Conservation (phyloP, 2,329 filamentous ascomycete genomes). For the Tolypocladium guangdongense region DNA sequence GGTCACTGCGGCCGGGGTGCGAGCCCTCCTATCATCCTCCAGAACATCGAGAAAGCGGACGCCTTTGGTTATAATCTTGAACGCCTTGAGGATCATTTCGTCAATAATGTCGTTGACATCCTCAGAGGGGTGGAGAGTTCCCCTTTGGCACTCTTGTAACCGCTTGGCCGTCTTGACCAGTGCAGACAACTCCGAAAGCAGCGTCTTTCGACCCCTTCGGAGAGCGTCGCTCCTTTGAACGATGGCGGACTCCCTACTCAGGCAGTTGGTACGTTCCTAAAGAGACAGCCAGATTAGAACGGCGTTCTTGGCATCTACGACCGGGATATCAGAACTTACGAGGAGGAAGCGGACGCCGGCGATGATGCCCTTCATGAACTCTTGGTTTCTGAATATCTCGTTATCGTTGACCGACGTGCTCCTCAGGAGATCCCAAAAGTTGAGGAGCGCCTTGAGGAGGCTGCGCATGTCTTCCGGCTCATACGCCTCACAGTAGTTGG, state of each 20-base stretch:
- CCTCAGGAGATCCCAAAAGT: slow-evolving; percentile 84
- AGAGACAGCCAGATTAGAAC: not conserved
- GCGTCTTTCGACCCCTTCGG: slow-evolving; percentile 70
- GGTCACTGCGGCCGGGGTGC: slow-evolving; percentile 43
- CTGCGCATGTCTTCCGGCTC: slow-evolving; percentile 79
- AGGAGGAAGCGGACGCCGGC: slow-evolving; percentile 84
- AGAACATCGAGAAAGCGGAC: slow-evolving; percentile 84
- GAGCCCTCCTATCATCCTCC: slow-evolving; percentile 48
- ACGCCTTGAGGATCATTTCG: slow-evolving; percentile 87
- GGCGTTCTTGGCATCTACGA: not conserved
- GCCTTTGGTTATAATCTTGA: slow-evolving; percentile 84
- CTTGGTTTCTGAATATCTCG: slow-evolving; percentile 76
- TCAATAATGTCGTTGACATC: slow-evolving; percentile 70
- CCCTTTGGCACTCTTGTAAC: slow-evolving; percentile 62
- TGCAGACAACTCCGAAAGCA: slow-evolving; percentile 80
- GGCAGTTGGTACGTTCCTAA: slow-evolving; percentile 78
- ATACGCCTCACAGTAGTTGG: slow-evolving; percentile 95
- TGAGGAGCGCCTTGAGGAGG: slow-evolving; percentile 73
- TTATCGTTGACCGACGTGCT: slow-evolving; percentile 66
- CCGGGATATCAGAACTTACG: slow-evolving; percentile 41
- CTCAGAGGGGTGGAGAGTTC: slow-evolving; percentile 33
- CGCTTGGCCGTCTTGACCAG: slow-evolving; percentile 83
- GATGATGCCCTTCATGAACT: slow-evolving; percentile 89
- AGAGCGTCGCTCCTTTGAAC: slow-evolving; percentile 68
- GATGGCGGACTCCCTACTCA: slow-evolving; percentile 68